Percentiles rank a stretch among this genome's conserved stretches.
Evolutionary conservation across 352 stramenopile species (phyloP).

Genomic region (Globisporangium canariense): DNA sequence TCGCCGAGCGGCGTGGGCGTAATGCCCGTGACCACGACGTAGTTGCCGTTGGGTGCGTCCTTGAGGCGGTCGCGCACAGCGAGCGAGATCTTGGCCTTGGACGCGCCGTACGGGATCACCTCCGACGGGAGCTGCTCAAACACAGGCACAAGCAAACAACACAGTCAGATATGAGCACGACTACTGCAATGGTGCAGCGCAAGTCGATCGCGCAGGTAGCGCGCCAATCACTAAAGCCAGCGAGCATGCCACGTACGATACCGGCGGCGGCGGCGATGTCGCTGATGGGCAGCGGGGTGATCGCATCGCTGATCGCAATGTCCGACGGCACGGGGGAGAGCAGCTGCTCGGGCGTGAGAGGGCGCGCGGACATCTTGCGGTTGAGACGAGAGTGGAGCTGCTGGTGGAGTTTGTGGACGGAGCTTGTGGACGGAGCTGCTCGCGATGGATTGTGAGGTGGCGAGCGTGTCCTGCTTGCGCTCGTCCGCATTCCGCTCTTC

Average conservation of each 20-base stretch:
- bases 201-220: neutral
- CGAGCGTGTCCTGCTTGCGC: slow-evolving; percentile 6
- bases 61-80: slow-evolving; percentile 87
- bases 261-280: slow-evolving; percentile 57
- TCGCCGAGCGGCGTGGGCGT: slow-evolving; percentile 97
- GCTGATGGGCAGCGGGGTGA: slow-evolving; percentile 60
- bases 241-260: slow-evolving; percentile 44
- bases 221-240: neutral
- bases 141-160: slow-evolving; percentile 3
- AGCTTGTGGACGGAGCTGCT: neutral
- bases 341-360: slow-evolving; percentile 55
- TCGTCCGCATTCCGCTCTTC: slow-evolving; percentile 21
- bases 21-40: slow-evolving; percentile 97
- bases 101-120: slow-evolving; percentile 85
- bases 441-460: neutral
- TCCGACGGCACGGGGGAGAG: slow-evolving; percentile 72
- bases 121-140: slow-evolving; percentile 60
- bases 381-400: neutral
- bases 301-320: slow-evolving; percentile 80
- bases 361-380: slow-evolving; percentile 24
- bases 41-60: slow-evolving; percentile 91
- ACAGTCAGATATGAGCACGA: neutral
- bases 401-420: neutral
- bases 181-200: neutral
- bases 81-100: slow-evolving; percentile 93